Base-by-base conservation (phyloP, 257 asterid genomes). In the Penstemon newberryi region DNA sequence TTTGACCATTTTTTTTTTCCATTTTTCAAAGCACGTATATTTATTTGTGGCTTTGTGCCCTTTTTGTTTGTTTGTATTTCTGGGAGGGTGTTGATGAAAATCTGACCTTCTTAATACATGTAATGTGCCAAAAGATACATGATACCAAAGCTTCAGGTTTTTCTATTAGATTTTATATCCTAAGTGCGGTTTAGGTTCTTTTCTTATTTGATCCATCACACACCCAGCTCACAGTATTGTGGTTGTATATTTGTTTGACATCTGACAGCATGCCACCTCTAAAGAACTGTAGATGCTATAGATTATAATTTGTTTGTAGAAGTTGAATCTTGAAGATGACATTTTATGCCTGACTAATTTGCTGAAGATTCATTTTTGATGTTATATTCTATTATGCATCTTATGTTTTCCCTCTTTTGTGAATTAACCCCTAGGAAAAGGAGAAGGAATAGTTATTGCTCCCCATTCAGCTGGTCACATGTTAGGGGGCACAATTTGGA, bases 361-460 rank as follows among this genome's bases (percentile, higher is more conserved):
- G 54, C 37, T 15, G 70, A 60, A 49, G 51, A 43, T 15, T 38
- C 44, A 42, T 53, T 40, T 41, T 73, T 46, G 37, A n/a, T 53
- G 65, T 61, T 52, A 42, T 70, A 42, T 43, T 47, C 55, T 53
- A 47, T 60, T 70, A 53, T 56, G 60, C 65, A 53, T 77, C 78
- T 77, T 77, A 61, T 68, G 39, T 53, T 60, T 78, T 69, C 66
- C 68, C 10, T 57, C 33, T 65, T 25, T 74, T 72, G 47, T 15
- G 72, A 71, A 69, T 67, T 54, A 43, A 73, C 74, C 40, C 33
- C 58, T 68, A 90, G 99, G 92, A 67, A 91, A 94, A 78, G 99
- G 99, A 81, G 99, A 94, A 86, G 99, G 99, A 69, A 87, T 94
- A 60, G 97, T 94, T 73, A 87, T 94, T 86, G 96, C 99, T 74